phyloP scores from a whole-genome alignment of 2,329 filamentous ascomycete species.

The Amesomyces nigricolor region DNA sequence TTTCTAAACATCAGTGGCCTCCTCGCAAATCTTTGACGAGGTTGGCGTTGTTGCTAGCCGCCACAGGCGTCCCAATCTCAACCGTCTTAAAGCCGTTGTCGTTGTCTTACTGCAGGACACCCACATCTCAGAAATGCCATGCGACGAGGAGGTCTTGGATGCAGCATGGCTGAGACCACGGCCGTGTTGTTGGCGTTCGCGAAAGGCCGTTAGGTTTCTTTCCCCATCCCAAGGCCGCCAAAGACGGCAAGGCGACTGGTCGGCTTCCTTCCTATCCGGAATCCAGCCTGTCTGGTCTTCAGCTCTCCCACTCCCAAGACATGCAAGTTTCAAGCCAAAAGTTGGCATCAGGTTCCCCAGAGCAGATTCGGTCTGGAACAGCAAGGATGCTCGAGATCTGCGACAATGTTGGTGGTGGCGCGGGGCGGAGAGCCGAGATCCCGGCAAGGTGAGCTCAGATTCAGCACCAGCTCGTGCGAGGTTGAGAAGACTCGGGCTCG shows the following conservation, averaged over 20 bases:
- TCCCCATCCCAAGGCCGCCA: too few relatives aligned
- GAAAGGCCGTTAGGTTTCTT: too few relatives aligned
- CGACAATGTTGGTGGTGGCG: conserved; percentile 13
- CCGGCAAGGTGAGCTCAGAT: conserved; percentile 12
- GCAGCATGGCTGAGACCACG: not conserved
- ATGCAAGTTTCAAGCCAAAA: too few relatives aligned
- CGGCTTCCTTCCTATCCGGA: too few relatives aligned
- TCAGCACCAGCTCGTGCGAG: conserved; percentile 13
- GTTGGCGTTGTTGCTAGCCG: too few relatives aligned
- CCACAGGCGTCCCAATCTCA: too few relatives aligned
- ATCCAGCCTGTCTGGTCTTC: too few relatives aligned
- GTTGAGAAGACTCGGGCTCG: conserved; percentile 10
- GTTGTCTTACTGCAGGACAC: not conserved
- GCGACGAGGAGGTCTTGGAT: not conserved
- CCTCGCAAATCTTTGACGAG: too few relatives aligned
- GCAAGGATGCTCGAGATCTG: conserved; percentile 6
- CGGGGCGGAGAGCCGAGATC: conserved; percentile 20
- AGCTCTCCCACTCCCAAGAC: too few relatives aligned
- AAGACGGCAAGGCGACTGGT: too few relatives aligned
- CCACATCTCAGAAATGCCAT: not conserved
- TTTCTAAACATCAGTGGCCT: too few relatives aligned
- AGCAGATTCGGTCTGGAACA: not conserved
- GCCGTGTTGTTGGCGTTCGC: not conserved
- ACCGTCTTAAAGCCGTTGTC: not conserved
- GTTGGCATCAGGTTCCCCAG: too few relatives aligned